Percentiles rank a stretch among this genome's conserved stretches.
Conservation (phyloP, 441 rosid species). For the Macaranga tanarius region DNA sequence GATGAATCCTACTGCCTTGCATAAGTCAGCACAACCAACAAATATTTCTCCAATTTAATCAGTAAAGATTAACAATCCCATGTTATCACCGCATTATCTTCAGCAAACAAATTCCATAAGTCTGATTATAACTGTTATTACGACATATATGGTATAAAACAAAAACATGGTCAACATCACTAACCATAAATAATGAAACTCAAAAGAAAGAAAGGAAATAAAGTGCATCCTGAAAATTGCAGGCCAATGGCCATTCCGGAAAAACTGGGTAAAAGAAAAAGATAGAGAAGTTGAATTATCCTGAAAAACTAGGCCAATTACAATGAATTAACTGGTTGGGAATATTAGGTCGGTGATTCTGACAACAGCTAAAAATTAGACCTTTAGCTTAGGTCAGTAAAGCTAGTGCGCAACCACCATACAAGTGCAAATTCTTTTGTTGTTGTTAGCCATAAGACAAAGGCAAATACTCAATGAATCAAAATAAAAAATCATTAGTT, state of each 20-base stretch:
- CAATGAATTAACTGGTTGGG: not conserved
- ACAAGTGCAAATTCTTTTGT: not conserved
- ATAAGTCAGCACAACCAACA: not conserved
- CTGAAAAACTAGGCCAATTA: not conserved
- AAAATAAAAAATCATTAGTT: constrained; percentile 1
- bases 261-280: not conserved
- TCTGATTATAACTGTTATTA: not conserved
- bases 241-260: not conserved
- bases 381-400: not conserved
- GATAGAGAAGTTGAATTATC: not conserved
- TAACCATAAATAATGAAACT: not conserved
- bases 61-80: not conserved
- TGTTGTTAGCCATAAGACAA: not conserved
- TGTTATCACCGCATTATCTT: not conserved
- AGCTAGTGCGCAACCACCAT: not conserved
- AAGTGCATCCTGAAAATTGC: not conserved
- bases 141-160: not conserved
- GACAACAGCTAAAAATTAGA: not conserved
- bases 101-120: not conserved
- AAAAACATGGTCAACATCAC: not conserved
- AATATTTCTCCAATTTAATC: not conserved
- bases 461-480: not conserved
- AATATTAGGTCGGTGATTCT: too few species aligned
- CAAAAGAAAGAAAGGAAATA: not conserved
- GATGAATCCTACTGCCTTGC: not conserved